Conservation (phyloP, 306 rosid species). For the barrel medic (Medicago truncatula) region DNA sequence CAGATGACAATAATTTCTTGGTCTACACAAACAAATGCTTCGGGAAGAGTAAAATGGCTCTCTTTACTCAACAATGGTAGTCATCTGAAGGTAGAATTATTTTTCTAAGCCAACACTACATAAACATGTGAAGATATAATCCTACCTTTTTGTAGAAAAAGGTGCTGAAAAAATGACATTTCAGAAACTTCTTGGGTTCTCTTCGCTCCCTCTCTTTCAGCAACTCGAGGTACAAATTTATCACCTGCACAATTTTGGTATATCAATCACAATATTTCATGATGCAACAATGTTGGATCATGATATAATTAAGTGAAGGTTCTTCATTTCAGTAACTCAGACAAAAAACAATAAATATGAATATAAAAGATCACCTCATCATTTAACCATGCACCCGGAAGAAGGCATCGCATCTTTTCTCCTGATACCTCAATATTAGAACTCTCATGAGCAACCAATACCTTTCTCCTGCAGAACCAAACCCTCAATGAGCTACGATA, state of each 20-base stretch:
- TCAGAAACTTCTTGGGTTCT: conserved; percentile 78
- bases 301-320: conserved; percentile 16
- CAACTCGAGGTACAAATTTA: conserved; percentile 90
- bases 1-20: conserved; percentile 3
- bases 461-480: conserved; percentile 59
- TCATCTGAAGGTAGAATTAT: not conserved
- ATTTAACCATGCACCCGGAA: conserved; percentile 83
- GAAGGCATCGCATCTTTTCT: conserved; percentile 73
- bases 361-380: conserved; percentile 77
- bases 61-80: conserved; percentile 11
- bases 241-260: conserved; percentile 66
- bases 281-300: conserved; percentile 24
- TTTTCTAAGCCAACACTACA: conserved; percentile 33
- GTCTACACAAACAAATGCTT: conserved; percentile 23
- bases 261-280: conserved; percentile 36
- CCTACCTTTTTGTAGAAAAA: conserved; percentile 93
- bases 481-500: conserved; percentile 36
- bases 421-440: conserved; percentile 81
- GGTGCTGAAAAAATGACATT: conserved; percentile 93
- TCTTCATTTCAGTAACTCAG: conserved; percentile 22
- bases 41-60: conserved; percentile 28
- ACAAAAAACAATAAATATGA: conserved; percentile 24
- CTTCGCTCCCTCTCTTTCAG: conserved; percentile 94
- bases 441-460: conserved; percentile 74
- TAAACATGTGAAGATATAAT: conserved; percentile 35